These are phyloP conservation scores for Schrenkiella parvula DNA, from an alignment of 345 rosid species.

Conservation along the genomic window DNA sequence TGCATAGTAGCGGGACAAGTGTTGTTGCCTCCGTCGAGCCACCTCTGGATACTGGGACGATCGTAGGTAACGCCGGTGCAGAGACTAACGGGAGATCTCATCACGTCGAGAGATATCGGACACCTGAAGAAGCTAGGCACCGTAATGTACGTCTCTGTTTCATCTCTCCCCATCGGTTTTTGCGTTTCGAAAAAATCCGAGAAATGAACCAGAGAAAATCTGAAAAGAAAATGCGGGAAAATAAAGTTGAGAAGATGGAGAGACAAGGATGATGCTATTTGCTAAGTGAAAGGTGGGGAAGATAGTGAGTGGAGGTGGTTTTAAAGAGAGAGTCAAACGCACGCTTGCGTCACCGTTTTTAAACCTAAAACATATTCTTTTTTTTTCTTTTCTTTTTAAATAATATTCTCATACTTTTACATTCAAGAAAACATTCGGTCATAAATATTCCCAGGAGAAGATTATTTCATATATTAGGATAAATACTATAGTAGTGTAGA, in stretches of 20 bases:
- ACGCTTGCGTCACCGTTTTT: slow-evolving; percentile 29
- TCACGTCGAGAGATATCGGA: slow-evolving; percentile 93
- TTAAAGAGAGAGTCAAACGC: slow-evolving; percentile 35
- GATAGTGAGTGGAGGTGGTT: slow-evolving; percentile 33
- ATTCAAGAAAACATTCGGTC: neutral
- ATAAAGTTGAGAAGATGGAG: slow-evolving; percentile 35
- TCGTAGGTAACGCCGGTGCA: slow-evolving; percentile 96
- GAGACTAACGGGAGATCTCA: slow-evolving; percentile 91
- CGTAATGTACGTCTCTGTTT: slow-evolving; percentile 49
- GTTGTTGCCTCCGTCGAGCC: slow-evolving; percentile 87
- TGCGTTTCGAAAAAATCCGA: neutral
- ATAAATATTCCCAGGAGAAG: neutral
- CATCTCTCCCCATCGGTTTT: slow-evolving; percentile 52
- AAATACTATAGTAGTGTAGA: neutral
- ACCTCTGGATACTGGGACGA: slow-evolving; percentile 74
- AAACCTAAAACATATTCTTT: neutral
- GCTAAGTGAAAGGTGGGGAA: slow-evolving; percentile 34
- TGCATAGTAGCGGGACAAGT: slow-evolving; percentile 99
- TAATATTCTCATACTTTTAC: neutral
- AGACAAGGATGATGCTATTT: slow-evolving; percentile 43
- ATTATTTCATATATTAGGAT: neutral
- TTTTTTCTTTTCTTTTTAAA: neutral
- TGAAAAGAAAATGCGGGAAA: slow-evolving; percentile 36
- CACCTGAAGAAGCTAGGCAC: slow-evolving; percentile 80
- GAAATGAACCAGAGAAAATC: slow-evolving; percentile 4